phyloP scores from a whole-genome alignment of 257 asterid genomes.

The Gentiana macrophylla region DNA sequence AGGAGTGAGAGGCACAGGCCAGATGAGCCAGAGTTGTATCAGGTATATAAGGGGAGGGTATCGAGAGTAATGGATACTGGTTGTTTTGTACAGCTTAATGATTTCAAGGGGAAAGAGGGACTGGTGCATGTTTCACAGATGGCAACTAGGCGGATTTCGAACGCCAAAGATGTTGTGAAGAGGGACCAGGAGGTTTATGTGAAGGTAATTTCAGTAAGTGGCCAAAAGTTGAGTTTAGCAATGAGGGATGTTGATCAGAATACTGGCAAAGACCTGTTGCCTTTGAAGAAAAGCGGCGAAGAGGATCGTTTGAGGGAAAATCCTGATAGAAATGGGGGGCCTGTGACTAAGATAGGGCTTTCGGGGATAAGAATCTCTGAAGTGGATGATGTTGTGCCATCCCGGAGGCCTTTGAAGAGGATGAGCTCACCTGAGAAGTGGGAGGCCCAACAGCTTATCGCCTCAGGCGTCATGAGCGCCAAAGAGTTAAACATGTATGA shows the following conservation, averaged over 20 bases:
- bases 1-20: constrained; percentile 20
- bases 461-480: constrained; percentile 70
- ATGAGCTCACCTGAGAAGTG: constrained; percentile 97
- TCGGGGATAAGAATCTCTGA: constrained; percentile 65
- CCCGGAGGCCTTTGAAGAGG: constrained; percentile 74
- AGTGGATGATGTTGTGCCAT: constrained; percentile 52
- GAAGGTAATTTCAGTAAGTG: constrained; percentile 71
- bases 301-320: constrained; percentile 41
- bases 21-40: constrained; percentile 56
- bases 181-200: constrained; percentile 88
- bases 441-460: constrained; percentile 92
- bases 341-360: constrained; percentile 58
- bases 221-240: constrained; percentile 71
- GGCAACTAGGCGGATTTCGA: constrained; percentile 67
- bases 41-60: constrained; percentile 76
- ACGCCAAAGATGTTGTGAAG: constrained; percentile 87
- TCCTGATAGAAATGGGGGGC: constrained; percentile 43
- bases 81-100: constrained; percentile 79
- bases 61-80: constrained; percentile 93
- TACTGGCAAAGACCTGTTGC: constrained; percentile 71
- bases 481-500: constrained; percentile 75
- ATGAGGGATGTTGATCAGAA: constrained; percentile 97
- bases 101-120: constrained; percentile 76
- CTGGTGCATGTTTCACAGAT: constrained; percentile 81
- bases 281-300: constrained; percentile 57